phyloP scores from a whole-genome alignment of 176 grass and related monocot species.

The barley (Hordeum vulgare) region MorexV3_pseudomolecules_assembly NC_058521.1:548706428-548706927 shows the following conservation, averaged over 20 bases:
- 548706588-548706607: neutral
- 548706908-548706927: too few relatives aligned
- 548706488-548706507: neutral
- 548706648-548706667: neutral
- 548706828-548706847: too few relatives aligned
- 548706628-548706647: neutral
- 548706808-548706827: neutral
- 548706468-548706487: neutral
- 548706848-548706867: too few relatives aligned
- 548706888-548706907: too few relatives aligned
- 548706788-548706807: neutral
- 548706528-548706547: neutral
- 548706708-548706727: neutral
- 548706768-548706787: neutral
- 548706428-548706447: neutral
- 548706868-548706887: too few relatives aligned
- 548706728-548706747: neutral
- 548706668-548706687: neutral
- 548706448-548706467: neutral
- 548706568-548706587: neutral
- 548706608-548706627: neutral
- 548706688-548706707: neutral
- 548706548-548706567: neutral
- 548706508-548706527: neutral
- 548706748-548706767: neutral